These are phyloP conservation scores for Phytopythium vexans DNA, from an alignment of 352 stramenopile genomes.

Conservation along the genomic window DNA sequence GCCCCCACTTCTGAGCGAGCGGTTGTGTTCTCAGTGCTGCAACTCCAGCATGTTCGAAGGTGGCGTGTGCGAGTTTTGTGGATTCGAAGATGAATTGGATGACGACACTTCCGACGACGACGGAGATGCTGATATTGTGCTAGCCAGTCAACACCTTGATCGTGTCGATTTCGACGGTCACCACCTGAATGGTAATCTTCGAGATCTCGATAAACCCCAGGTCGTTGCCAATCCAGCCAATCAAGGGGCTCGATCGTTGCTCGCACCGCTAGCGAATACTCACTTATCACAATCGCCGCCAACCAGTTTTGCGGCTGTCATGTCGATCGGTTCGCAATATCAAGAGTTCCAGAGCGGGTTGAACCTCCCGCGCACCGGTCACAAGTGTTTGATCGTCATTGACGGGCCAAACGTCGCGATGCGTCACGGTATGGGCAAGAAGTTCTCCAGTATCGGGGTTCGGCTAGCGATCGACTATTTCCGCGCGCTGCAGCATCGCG, in stretches of 20 bases:
- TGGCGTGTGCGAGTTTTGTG: conserved; percentile 35
- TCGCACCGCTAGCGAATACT: too few species aligned
- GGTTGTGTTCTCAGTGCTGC: conserved; percentile 28
- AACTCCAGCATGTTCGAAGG: conserved; percentile 31
- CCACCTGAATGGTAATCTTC: too few species aligned
- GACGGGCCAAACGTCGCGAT: conserved; percentile 81
- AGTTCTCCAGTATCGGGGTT: conserved; percentile 77
- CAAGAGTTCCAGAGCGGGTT: conserved; percentile 20
- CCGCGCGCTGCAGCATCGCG: conserved; percentile 56
- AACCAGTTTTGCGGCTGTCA: conserved; percentile 32
- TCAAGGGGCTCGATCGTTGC: too few species aligned
- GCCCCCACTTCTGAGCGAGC: neutral
- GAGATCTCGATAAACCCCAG: too few species aligned
- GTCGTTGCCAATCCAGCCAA: too few species aligned
- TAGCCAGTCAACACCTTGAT: neutral
- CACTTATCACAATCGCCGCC: neutral
- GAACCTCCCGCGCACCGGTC: conserved; percentile 2
- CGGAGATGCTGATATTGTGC: conserved; percentile 3
- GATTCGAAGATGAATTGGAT: conserved; percentile 24
- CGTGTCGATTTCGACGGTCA: neutral
- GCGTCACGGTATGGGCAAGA: conserved; percentile 64
- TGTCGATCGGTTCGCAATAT: conserved; percentile 36
- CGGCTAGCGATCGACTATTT: conserved; percentile 76
- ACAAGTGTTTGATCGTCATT: conserved; percentile 61
- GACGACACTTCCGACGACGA: conserved; percentile 12